Conservation (phyloP, 805 yeast species). For the Cyberlindnera japonica region DNA sequence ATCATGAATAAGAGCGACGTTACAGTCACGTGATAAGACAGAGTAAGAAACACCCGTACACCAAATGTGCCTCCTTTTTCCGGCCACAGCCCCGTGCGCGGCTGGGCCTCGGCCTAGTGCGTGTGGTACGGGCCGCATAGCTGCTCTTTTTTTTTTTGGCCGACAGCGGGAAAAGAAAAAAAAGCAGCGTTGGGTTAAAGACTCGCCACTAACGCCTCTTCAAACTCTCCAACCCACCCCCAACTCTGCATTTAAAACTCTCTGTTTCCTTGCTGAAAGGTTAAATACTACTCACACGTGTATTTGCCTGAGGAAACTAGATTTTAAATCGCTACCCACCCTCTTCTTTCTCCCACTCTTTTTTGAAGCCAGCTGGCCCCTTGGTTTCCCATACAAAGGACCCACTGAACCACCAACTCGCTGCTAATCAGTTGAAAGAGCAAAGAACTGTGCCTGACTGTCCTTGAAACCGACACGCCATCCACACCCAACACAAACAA, state of each 20-base stretch:
- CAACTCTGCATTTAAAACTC: slow-evolving; percentile 9
- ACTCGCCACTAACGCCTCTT: not conserved
- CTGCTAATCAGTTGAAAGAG: slow-evolving; percentile 2
- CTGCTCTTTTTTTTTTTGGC: not conserved
- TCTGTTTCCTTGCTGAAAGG: slow-evolving; percentile 19
- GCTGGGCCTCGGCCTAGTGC: not conserved
- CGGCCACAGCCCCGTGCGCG: slow-evolving; percentile 1
- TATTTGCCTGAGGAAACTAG: slow-evolving; percentile 25
- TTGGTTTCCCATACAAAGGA: not conserved
- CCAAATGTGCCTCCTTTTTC: too few species aligned
- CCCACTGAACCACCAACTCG: slow-evolving; percentile 1
- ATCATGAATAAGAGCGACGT: too few species aligned
- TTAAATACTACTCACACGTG: slow-evolving; percentile 14
- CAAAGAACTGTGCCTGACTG: slow-evolving; percentile 1
- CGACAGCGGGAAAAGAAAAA: slow-evolving; percentile 1
- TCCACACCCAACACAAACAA: not conserved
- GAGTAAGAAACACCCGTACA: too few species aligned
- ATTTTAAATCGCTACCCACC: slow-evolving; percentile 15
- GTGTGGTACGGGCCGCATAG: slow-evolving; percentile 3
- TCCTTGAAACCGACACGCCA: slow-evolving; percentile 3
- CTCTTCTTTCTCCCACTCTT: slow-evolving; percentile 2
- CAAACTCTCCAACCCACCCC: slow-evolving; percentile 4
- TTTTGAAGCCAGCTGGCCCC: slow-evolving; percentile 1
- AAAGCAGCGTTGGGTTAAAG: not conserved
- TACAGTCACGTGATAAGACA: not conserved